phyloP scores from a whole-genome alignment of 345 rosid species.

The Noccaea bulbosa region DNA sequence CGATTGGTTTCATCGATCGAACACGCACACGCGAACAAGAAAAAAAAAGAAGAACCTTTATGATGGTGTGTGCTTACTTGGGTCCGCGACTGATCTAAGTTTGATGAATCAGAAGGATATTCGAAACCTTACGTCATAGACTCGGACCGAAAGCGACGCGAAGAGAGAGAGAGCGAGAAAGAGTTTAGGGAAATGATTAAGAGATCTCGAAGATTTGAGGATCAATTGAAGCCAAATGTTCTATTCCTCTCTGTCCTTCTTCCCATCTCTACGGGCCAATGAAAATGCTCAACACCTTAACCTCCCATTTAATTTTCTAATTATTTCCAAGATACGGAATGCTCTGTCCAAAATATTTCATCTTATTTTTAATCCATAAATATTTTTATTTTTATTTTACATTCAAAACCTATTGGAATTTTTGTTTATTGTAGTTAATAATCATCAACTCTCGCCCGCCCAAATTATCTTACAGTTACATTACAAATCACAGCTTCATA shows the following conservation, averaged over 20 bases:
- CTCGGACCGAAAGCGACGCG: neutral
- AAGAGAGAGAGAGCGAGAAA: conserved; percentile 1
- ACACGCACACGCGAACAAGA: neutral
- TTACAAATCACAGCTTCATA: conserved; percentile 9
- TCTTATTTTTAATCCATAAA: neutral
- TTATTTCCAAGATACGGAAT: conserved; percentile 10
- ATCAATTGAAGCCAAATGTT: conserved; percentile 32
- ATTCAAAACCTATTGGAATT: neutral
- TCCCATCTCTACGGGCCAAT: conserved; percentile 33
- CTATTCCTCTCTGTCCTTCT: conserved; percentile 23
- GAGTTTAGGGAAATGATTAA: neutral
- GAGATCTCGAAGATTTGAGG: conserved; percentile 13
- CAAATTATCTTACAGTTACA: conserved; percentile 6
- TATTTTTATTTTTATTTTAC: neutral
- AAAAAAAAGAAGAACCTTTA: conserved; percentile 17
- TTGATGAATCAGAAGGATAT: conserved; percentile 38
- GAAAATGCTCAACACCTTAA: conserved; percentile 17
- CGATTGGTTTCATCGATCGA: conserved; percentile 33
- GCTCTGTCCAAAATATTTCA: neutral
- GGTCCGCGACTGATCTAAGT: conserved; percentile 34
- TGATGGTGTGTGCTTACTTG: conserved; percentile 49
- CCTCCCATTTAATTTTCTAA: neutral
- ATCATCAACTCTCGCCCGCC: neutral
- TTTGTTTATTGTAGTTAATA: neutral
- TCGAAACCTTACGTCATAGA: conserved; percentile 5